Conservation (phyloP, 345 rosid genomes). For the Hibiscus mutabilis region DNA sequence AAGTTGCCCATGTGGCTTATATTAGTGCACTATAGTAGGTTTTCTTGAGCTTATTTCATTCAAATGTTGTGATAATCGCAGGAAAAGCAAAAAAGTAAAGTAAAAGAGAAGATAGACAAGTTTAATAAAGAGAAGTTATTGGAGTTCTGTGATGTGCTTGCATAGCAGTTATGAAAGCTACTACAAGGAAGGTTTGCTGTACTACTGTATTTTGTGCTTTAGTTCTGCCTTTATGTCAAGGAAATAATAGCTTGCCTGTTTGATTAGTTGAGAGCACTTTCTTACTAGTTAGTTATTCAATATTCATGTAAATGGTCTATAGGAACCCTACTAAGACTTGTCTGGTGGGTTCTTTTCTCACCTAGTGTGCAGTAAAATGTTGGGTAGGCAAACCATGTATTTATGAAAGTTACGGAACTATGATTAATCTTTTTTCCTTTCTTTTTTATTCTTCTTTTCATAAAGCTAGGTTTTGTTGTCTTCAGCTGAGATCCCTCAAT, state of each 20-base stretch:
- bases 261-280: background rate
- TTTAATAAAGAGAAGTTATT: constrained; percentile 69
- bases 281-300: background rate
- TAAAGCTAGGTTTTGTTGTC: background rate
- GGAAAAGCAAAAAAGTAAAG: constrained; percentile 73
- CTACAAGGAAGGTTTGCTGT: constrained; percentile 64
- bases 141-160: constrained; percentile 82
- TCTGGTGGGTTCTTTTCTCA: background rate
- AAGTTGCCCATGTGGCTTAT: background rate
- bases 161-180: constrained; percentile 49
- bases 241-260: background rate
- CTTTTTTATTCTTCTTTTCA: background rate
- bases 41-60: background rate
- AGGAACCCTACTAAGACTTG: background rate
- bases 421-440: background rate
- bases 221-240: background rate
- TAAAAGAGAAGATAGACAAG: constrained; percentile 82
- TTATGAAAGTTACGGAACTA: background rate
- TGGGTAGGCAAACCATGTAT: background rate
- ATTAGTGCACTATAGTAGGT: background rate
- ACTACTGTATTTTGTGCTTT: constrained; percentile 1
- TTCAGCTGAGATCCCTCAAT: background rate
- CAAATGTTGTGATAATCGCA: constrained; percentile 25
- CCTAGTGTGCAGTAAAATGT: background rate
- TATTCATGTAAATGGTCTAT: background rate